These are phyloP conservation scores for Lathyrus aphaca DNA, from an alignment of 306 rosid genomes.

Conservation along the genomic window DNA sequence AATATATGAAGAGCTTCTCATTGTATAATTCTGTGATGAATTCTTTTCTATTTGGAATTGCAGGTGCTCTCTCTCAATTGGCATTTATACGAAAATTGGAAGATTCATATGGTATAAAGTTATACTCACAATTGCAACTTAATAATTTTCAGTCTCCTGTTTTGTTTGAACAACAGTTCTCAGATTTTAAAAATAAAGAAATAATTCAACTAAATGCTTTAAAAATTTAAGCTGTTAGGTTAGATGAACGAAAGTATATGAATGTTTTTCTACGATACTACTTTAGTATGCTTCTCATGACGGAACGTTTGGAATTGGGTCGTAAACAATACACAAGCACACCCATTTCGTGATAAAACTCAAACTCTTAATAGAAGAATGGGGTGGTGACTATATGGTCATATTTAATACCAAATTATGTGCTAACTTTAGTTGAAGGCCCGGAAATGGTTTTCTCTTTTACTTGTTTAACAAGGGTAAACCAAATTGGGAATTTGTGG, in stretches of 20 bases:
- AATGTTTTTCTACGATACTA: background rate
- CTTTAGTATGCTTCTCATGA: background rate
- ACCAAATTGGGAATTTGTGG: background rate
- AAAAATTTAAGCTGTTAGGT: background rate
- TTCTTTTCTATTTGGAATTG: slow-evolving; percentile 33
- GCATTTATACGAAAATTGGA: slow-evolving; percentile 86
- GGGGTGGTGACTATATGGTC: background rate
- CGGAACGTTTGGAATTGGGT: background rate
- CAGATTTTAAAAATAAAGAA: too few species aligned
- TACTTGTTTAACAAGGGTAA: slow-evolving; percentile 25
- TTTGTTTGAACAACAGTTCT: too few species aligned
- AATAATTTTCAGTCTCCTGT: too few species aligned
- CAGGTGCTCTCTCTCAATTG: slow-evolving; percentile 94
- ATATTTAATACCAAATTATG: background rate
- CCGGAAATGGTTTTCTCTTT: background rate
- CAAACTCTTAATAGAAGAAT: too few species aligned
- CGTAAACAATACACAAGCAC: background rate
- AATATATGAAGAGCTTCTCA: background rate
- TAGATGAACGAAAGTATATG: background rate
- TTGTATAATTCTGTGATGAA: background rate
- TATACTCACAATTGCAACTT: background rate
- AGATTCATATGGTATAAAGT: slow-evolving; percentile 71
- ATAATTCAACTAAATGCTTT: background rate
- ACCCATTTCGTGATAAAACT: too few species aligned
- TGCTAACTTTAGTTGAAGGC: slow-evolving; percentile 8